Evolutionary conservation across 1,284 basidiomycete genomes (phyloP).

Genomic region (Naganishia liquefaciens): DNA sequence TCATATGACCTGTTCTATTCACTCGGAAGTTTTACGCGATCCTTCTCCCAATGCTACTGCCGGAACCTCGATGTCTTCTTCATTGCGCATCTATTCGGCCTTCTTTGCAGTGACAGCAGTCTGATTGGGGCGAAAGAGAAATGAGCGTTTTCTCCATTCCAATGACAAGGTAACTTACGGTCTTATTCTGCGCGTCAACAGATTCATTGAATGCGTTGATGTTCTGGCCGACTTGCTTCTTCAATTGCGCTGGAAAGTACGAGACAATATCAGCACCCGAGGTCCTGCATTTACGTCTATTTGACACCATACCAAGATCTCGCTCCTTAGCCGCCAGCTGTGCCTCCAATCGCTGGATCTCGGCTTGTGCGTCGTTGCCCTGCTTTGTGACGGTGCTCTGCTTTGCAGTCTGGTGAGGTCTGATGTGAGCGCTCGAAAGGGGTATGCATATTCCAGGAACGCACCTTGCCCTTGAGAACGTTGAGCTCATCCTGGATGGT

Average conservation of each 20-base stretch:
- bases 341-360: slow-evolving; percentile 68
- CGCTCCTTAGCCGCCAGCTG: slow-evolving; percentile 61
- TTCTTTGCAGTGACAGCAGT: slow-evolving; percentile 24
- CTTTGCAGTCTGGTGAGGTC: slow-evolving; percentile 51
- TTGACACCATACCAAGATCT: slow-evolving; percentile 65
- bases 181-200: slow-evolving; percentile 24
- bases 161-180: not conserved
- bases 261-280: slow-evolving; percentile 1
- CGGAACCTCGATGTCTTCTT: too few species aligned
- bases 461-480: slow-evolving; percentile 71
- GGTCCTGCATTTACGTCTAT: not conserved
- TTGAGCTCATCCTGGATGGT: slow-evolving; percentile 84
- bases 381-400: slow-evolving; percentile 49
- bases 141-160: not conserved
- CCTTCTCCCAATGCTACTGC: not conserved
- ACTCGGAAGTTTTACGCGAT: not conserved
- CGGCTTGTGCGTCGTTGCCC: slow-evolving; percentile 57
- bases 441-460: slow-evolving; percentile 36
- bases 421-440: not conserved
- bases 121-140: not conserved
- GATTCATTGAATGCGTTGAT: slow-evolving; percentile 31
- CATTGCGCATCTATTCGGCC: slow-evolving; percentile 9
- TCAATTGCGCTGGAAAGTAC: slow-evolving; percentile 64
- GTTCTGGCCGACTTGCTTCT: slow-evolving; percentile 71
- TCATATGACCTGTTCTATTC: not conserved